Conservation (phyloP, 2,329 filamentous ascomycete genomes). For the Tolypocladium inflatum region DNA sequence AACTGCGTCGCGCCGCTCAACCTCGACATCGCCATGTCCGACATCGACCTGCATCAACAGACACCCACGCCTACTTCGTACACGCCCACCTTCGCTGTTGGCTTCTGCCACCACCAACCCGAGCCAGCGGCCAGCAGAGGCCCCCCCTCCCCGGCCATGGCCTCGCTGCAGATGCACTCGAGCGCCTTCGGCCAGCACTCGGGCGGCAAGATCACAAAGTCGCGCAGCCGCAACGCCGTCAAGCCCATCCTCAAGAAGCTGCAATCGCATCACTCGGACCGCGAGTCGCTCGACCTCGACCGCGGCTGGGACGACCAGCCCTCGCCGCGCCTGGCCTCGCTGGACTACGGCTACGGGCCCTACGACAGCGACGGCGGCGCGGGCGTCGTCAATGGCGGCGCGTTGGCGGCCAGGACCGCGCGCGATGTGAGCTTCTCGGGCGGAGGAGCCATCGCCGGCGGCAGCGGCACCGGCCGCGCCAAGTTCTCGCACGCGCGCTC, state of each 20-base stretch:
- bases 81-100: background rate
- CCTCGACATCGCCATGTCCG: background rate
- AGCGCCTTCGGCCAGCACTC: conserved; percentile 3
- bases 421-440: conserved; percentile 37
- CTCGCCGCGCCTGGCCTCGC: conserved; percentile 5
- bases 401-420: conserved; percentile 4
- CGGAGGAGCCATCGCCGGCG: background rate
- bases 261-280: conserved; percentile 39
- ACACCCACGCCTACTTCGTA: background rate
- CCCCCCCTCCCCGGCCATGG: conserved; percentile 8
- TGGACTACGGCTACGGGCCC: conserved; percentile 13
- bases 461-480: conserved; percentile 3
- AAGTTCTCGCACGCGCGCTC: conserved; percentile 48
- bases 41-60: background rate
- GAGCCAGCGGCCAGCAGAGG: background rate
- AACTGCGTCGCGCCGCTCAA: background rate
- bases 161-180: conserved; percentile 19
- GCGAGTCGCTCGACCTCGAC: conserved; percentile 54
- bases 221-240: conserved; percentile 36
- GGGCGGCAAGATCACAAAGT: conserved; percentile 29
- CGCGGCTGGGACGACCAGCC: conserved; percentile 48
- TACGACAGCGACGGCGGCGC: conserved; percentile 15
- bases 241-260: conserved; percentile 56
- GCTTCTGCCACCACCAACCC: background rate
- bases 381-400: conserved; percentile 6